Percentiles rank a stretch among this genome's conserved stretches.
Evolutionary conservation across 257 asterid species (phyloP).

Genomic region (Nicotiana knightiana): DNA sequence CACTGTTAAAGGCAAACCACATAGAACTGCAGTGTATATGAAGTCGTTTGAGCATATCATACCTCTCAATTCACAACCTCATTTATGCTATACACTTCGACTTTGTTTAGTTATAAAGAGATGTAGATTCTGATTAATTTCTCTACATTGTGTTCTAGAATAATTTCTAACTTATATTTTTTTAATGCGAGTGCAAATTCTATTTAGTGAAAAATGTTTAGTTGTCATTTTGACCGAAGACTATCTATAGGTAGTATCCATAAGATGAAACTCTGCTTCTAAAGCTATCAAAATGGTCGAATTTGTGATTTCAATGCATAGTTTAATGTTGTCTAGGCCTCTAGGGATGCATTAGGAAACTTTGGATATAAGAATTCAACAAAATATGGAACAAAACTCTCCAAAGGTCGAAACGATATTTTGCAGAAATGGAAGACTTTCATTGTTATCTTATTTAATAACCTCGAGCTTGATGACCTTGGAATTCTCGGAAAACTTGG

Average conservation of each 20-base stretch:
- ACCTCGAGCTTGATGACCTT: background rate
- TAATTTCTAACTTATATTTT: background rate
- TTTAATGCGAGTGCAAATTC: background rate
- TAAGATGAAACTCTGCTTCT: background rate
- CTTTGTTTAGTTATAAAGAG: background rate
- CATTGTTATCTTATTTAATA: background rate
- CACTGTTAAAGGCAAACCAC: too few relatives aligned
- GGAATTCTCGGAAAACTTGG: background rate
- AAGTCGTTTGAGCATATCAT: too few relatives aligned
- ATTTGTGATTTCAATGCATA: background rate
- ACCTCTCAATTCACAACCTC: too few relatives aligned
- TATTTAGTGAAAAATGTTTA: background rate
- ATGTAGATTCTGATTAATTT: background rate
- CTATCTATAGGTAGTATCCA: background rate
- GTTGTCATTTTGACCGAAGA: background rate
- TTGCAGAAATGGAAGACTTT: background rate
- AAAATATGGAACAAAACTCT: background rate
- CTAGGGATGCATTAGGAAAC: background rate
- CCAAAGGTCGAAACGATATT: background rate
- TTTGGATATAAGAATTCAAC: background rate
- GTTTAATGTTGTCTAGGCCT: background rate
- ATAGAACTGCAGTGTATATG: too few relatives aligned
- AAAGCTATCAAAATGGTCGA: background rate
- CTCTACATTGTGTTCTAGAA: background rate
- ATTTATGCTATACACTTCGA: background rate